Evolutionary conservation across 2,329 filamentous ascomycete species (phyloP), one percentile per base, ranked within the genome.

Genomic region (Dactylellina parvicollis): DNA sequence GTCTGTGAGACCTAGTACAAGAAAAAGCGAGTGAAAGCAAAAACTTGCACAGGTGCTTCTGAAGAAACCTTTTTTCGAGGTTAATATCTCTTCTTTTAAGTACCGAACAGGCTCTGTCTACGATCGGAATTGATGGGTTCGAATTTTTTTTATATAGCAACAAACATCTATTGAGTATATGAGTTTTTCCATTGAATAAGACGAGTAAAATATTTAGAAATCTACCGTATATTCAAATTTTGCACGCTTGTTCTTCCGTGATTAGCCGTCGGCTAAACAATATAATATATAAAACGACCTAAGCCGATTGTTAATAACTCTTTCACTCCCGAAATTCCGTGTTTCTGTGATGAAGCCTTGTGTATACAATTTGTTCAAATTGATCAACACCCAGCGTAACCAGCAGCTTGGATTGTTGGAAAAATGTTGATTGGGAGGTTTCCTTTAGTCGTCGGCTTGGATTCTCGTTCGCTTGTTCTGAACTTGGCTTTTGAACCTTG

Each of bases 391-490:
- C 47, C 38, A 16, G 4, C 14, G 20, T 49, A 56, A 56, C 52
- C n/a, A n/a, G n/a, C n/a, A n/a, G n/a, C n/a, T 42, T 38, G 32
- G 4, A 56, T 42, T 28, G 34, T 28, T 40, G 52, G 52, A 56
- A 56, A 56, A 42, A 4, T n/a, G 16, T 40, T 26, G 34, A 56
- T 56, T 56, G 34, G 52, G 52, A 42, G 22, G 34, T 5, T 40
- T 56, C 24, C 52, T 26, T 40, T n/a, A n/a, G n/a, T n/a, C 9
- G 14, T 2, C 42, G 47, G 44, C 44, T 52, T 4, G 47, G 12
- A 52, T 56, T 40, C 14, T 26, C 50, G 52, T 56, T 56, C 52
- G 52, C 52, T 56, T 56, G 34, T 44, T 44, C 36, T 44, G 24
- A 44, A 20, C 22, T 57, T 30, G 14, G 36, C 52, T 42, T 56